Evolutionary conservation across 73 alveolate species (phyloP), one percentile per base, ranked within the genome.

Genomic region (Paraurostyla sp.): DNA sequence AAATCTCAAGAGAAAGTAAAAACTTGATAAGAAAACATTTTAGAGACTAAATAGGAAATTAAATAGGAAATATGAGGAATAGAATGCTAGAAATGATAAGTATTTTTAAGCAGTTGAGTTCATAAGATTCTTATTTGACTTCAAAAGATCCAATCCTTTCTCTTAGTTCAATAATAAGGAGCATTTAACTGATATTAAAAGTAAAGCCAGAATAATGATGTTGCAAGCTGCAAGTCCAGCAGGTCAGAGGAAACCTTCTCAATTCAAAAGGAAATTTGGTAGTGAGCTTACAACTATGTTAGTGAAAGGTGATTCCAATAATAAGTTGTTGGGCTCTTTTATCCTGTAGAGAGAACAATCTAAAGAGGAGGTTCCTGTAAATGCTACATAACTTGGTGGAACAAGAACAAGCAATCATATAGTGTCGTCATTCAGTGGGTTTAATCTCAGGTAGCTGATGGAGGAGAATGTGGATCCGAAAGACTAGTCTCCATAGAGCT

Each of bases 41-140:
- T 15, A 11, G 71, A 73, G 33, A 27, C 18, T 73, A 7, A 45
- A 68, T 13, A 23, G 54, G 1, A 73, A 73, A 48, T 30, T 73
- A 13, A 73, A 73, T 48, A 40, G 86, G 9, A 42, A 50, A 49
- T 73, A 73, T 73, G 86, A 73, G 42, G 86, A 73, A 73, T 25
- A 73, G 33, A 48, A 73, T 9, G 32, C 2, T 4, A 40, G 86
- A 45, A 73, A 73, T 43, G 65, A 73, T 27, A 73, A 73, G 71
- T 48, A 48, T 25, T 48, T 73, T 25, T 43, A 73, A 27, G 48
- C 86, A 13, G 48, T 73, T 13, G 86, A 73, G 1, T 73, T 73
- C 29, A 32, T 73, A 32, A 73, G 71, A 73, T 73, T 73, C 33
- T 30, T 73, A 43, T 73, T 73, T 73, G 86, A 73, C 25, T 48